These are phyloP conservation scores for Lasiodiplodia gonubiensis DNA, from an alignment of 2,329 filamentous ascomycete species.

Conservation along the genomic window DNA sequence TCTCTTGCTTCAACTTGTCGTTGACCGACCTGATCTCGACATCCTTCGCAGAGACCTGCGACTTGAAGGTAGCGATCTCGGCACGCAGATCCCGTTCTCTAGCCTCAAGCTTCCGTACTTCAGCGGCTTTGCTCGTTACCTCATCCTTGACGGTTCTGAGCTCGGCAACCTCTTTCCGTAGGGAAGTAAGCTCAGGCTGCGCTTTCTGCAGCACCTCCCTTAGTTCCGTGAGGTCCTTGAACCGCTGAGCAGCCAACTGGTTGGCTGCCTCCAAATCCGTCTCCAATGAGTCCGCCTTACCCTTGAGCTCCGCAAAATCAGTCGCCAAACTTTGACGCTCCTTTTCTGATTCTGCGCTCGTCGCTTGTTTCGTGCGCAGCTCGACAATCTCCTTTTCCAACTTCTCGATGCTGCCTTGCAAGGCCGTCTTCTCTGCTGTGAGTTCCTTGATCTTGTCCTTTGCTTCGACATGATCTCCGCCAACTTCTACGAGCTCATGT, in stretches of 20 bases:
- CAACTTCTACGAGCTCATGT: constrained; percentile 78
- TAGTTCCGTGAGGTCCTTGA: constrained; percentile 84
- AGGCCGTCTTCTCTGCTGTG: constrained; percentile 68
- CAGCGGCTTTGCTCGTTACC: constrained; percentile 64
- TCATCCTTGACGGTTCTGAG: constrained; percentile 79
- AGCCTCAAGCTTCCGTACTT: constrained; percentile 78
- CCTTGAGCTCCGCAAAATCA: constrained; percentile 74
- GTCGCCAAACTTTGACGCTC: constrained; percentile 62
- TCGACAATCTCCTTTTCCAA: constrained; percentile 74
- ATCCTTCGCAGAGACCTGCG: constrained; percentile 74
- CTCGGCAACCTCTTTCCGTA: constrained; percentile 77
- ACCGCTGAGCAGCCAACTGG: constrained; percentile 82
- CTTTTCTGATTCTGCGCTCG: constrained; percentile 56
- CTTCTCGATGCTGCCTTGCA: constrained; percentile 68
- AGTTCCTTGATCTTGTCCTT: constrained; percentile 77
- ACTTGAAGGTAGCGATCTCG: constrained; percentile 73
- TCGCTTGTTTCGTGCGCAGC: constrained; percentile 55
- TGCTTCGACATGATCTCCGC: constrained; percentile 81
- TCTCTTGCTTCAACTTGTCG: constrained; percentile 78
- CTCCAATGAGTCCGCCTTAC: constrained; percentile 72
- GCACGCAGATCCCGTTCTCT: constrained; percentile 80
- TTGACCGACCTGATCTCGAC: constrained; percentile 77
- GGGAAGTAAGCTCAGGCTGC: constrained; percentile 80
- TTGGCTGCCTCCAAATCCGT: constrained; percentile 86
- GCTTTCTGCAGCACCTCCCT: constrained; percentile 80